These are phyloP conservation scores for Tolypocladium tropicale DNA, from an alignment of 2,329 filamentous ascomycete species.

Conservation along the genomic window DNA sequence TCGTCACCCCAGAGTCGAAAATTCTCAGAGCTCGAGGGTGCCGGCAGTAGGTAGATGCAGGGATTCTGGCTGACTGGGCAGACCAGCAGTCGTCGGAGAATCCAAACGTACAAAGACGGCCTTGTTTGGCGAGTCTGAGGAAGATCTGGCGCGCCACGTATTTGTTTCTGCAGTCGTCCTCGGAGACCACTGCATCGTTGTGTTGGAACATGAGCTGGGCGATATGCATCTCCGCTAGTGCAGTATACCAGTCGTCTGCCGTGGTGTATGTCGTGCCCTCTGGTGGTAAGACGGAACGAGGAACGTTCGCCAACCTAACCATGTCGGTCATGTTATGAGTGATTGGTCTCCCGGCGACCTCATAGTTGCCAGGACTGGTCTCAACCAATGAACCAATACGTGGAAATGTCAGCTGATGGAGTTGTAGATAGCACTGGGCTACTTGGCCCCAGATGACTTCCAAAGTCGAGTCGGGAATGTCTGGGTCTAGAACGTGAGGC, in stretches of 20 bases:
- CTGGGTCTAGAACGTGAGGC: constrained; percentile 10
- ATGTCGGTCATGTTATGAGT: constrained; percentile 32
- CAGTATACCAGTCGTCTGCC: constrained; percentile 26
- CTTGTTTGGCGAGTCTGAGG: constrained; percentile 18
- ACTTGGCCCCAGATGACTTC: too few species aligned
- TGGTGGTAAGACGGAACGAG: constrained; percentile 9
- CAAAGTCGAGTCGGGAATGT: constrained; percentile 24
- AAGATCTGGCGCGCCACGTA: constrained; percentile 32
- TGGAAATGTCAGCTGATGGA: constrained; percentile 21
- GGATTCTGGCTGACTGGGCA: background rate
- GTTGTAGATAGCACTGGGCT: constrained; percentile 27
- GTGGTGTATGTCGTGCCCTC: constrained; percentile 11
- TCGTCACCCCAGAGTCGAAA: constrained; percentile 24
- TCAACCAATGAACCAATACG: constrained; percentile 28
- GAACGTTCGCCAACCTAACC: constrained; percentile 15
- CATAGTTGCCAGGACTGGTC: constrained; percentile 11
- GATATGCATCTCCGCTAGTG: constrained; percentile 30
- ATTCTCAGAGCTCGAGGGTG: constrained; percentile 7
- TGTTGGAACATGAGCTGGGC: constrained; percentile 27
- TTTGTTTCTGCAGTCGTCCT: constrained; percentile 30
- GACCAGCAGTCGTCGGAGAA: constrained; percentile 21
- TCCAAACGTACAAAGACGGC: constrained; percentile 14
- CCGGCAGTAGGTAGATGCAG: constrained; percentile 1
- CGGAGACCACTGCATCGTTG: constrained; percentile 24
- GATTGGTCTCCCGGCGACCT: constrained; percentile 22